Conservation (phyloP, 345 rosid species). For the Clausena lansium region DNA sequence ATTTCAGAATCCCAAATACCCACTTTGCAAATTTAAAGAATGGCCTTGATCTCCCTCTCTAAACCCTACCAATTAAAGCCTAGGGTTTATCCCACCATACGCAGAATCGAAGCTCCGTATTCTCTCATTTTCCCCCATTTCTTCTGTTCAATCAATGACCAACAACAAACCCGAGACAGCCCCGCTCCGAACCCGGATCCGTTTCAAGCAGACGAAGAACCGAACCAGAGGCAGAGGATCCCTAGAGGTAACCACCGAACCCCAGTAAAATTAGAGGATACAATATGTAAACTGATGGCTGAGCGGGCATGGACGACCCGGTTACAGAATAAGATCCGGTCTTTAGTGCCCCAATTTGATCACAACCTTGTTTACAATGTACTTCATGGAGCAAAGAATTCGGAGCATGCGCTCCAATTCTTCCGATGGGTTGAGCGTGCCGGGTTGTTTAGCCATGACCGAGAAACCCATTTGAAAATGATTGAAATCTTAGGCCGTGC, state of each 20-base stretch:
- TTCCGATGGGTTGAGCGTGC: slow-evolving; percentile 93
- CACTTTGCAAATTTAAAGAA: slow-evolving; percentile 8
- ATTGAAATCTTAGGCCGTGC: slow-evolving; percentile 74
- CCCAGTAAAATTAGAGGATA: slow-evolving; percentile 70
- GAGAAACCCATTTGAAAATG: slow-evolving; percentile 70
- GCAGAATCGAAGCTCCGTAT: slow-evolving; percentile 30
- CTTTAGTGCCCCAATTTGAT: slow-evolving; percentile 73
- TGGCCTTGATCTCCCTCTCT: slow-evolving; percentile 47
- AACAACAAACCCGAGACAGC: not conserved
- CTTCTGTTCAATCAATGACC: slow-evolving; percentile 41
- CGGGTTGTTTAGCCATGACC: slow-evolving; percentile 70
- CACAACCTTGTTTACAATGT: slow-evolving; percentile 77
- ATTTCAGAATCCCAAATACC: not conserved
- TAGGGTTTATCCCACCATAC: slow-evolving; percentile 27
- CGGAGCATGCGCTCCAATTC: slow-evolving; percentile 92
- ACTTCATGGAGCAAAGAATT: slow-evolving; percentile 59
- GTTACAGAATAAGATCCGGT: slow-evolving; percentile 83
- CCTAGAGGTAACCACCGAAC: slow-evolving; percentile 42
- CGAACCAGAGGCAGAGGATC: slow-evolving; percentile 26
- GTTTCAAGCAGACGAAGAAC: slow-evolving; percentile 4
- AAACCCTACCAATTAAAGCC: slow-evolving; percentile 39
- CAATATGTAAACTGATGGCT: slow-evolving; percentile 86
- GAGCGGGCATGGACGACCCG: slow-evolving; percentile 87
- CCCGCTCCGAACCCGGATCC: slow-evolving; percentile 14
- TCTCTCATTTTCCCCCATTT: slow-evolving; percentile 29